Conservation (phyloP, 2,329 filamentous ascomycete species). For the Botrytis deweyae region DNA sequence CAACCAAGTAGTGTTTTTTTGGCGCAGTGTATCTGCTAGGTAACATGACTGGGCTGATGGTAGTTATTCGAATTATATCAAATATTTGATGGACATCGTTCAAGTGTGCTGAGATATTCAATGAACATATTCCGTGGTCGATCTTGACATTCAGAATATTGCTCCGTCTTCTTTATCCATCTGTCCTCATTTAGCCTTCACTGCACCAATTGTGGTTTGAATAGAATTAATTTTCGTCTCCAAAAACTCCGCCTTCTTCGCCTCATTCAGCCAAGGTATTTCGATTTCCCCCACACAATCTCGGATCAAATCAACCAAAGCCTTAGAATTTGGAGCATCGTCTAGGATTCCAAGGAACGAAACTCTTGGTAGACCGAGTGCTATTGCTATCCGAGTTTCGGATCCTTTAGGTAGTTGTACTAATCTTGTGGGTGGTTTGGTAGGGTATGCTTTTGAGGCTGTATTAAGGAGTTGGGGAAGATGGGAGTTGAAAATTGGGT, state of each 20-base stretch:
- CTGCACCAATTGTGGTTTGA: constrained; percentile 37
- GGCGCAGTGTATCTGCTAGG: neutral
- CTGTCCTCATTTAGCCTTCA: neutral
- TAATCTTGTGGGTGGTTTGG: constrained; percentile 50
- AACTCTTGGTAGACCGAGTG: constrained; percentile 61
- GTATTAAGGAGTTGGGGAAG: constrained; percentile 55
- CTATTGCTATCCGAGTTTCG: constrained; percentile 56
- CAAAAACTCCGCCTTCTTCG: constrained; percentile 42
- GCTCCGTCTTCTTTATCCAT: too few species aligned
- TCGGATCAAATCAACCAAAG: constrained; percentile 56
- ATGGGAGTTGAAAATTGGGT: constrained; percentile 58
- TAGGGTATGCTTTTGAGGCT: constrained; percentile 47
- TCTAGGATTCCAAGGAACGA: constrained; percentile 61
- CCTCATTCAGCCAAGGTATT: constrained; percentile 56
- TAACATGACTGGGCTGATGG: neutral
- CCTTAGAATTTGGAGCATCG: constrained; percentile 55
- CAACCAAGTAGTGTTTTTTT: neutral
- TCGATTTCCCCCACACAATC: constrained; percentile 53
- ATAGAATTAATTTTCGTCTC: constrained; percentile 50
- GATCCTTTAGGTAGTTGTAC: constrained; percentile 62
- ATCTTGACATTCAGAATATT: neutral
- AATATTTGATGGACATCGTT: neutral
- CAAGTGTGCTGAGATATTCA: neutral
- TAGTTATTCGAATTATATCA: neutral
- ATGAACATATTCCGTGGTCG: neutral